These are phyloP conservation scores for Petunia hybrid DNA, from an alignment of 305 asterid species.

Conservation along the genomic window DNA sequence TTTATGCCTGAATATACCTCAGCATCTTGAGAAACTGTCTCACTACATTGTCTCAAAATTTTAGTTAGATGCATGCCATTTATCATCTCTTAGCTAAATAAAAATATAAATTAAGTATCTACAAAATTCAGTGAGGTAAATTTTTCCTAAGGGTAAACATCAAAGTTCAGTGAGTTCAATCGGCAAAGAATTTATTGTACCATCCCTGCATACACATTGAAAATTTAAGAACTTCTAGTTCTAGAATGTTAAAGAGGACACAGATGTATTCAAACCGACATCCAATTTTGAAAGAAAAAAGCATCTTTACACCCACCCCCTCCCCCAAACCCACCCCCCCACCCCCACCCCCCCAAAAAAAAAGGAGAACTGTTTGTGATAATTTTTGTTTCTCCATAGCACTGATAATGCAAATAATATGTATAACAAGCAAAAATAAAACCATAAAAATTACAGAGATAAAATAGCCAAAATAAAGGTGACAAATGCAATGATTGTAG, in stretches of 20 bases:
- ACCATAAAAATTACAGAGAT: not conserved
- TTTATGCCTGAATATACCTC: not conserved
- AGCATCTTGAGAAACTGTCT: not conserved
- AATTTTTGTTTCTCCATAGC: not conserved
- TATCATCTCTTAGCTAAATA: too few species aligned
- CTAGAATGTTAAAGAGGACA: not conserved
- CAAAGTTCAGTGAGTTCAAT: not conserved
- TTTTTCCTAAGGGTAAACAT: too few species aligned
- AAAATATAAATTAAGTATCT: too few species aligned
- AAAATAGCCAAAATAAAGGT: not conserved
- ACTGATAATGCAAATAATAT: not conserved
- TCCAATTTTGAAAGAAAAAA: not conserved
- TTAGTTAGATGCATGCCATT: too few species aligned
- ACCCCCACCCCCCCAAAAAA: too few species aligned
- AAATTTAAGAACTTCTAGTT: not conserved
- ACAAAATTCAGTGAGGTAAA: too few species aligned
- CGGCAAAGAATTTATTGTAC: not conserved
- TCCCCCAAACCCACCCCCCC: not conserved
- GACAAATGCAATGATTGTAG: slow-evolving; percentile 4
- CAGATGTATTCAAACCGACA: not conserved
- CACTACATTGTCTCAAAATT: too few species aligned
- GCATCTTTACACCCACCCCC: not conserved
- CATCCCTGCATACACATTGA: not conserved
- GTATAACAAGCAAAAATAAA: not conserved
- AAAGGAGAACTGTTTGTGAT: not conserved